Base-by-base conservation (phyloP, 257 asterid genomes). In the Henckelia pumila region DNA sequence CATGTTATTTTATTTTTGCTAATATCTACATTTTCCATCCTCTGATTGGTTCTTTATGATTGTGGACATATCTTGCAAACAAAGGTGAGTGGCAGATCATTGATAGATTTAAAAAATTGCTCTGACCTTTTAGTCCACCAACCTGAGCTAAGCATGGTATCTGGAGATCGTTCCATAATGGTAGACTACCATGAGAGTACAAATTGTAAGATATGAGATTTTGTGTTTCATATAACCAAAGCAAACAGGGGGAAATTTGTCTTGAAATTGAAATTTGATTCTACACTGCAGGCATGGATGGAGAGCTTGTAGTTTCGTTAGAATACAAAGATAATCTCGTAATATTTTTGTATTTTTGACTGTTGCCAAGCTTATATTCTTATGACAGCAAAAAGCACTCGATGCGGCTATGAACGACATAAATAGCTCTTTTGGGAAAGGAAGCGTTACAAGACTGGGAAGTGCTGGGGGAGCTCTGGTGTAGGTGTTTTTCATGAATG, bases 401-500 rank as follows among this genome's bases (percentile, higher is more conserved):
- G 99, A 93, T 64, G 95, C 95, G 53, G 99, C 95, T 65, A 93
- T 90, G 99, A 89, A 84, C 24, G 99, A 93, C 72, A 90, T 93
- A 79, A 90, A 93, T 73, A 93, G 78, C 76, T 90, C 97, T 11
- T 93, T 93, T 67, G 99, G 99, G 71, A 93, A 93, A 71, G 99
- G 99, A 79, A 93, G 97, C 57, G 97, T 93, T 63, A 93, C 99
- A 35, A 83, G 97, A 79, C 84, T 93, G 68, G 99, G 97, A 67
- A 90, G 99, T 79, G 89, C 92, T 22, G 99, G 99, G 52, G 96
- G 99, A 73, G 99, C 99, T 63, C 81, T 93, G 57, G 99, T 93
- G 99, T 93, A 85, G 57, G 96, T 76, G 64, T 71, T 67, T 71
- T 72, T 64, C 26, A 35, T 77, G 69, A 10, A 17, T n/a, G 63